A percentile compares a stretch with the other conserved stretches of the same genome.
Evolutionary conservation across 1,284 basidiomycete species (phyloP).

Genomic region (Heterobasidion annosum): DNA sequence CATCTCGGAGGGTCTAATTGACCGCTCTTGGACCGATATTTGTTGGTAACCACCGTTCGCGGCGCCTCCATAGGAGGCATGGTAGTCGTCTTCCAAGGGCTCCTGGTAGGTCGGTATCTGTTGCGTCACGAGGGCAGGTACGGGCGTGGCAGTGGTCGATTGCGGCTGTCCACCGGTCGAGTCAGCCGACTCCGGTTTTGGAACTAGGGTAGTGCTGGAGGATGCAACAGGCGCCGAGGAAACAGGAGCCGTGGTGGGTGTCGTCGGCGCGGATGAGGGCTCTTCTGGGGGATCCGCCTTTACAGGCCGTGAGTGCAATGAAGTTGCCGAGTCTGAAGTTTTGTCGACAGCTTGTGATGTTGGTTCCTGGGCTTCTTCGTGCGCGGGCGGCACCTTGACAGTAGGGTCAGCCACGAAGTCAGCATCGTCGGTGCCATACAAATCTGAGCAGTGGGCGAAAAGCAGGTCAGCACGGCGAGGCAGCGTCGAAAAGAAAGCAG

Average conservation of each 20-base stretch:
- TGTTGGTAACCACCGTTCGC: slow-evolving; percentile 28
- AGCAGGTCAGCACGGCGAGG: slow-evolving; percentile 7
- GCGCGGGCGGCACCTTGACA: slow-evolving; percentile 21
- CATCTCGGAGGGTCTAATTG: slow-evolving; percentile 87
- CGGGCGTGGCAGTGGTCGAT: slow-evolving; percentile 9
- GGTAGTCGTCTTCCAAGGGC: slow-evolving; percentile 42
- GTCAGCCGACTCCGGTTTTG: neutral
- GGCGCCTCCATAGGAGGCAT: slow-evolving; percentile 22
- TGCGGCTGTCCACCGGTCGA: slow-evolving; percentile 8
- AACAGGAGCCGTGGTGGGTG: neutral
- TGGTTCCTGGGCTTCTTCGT: slow-evolving; percentile 19
- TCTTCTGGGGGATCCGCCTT: slow-evolving; percentile 12
- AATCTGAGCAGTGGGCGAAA: slow-evolving; percentile 33
- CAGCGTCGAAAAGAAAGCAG: slow-evolving; percentile 1
- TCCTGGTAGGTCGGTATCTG: slow-evolving; percentile 73
- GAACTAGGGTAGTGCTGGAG: neutral
- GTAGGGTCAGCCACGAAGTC: slow-evolving; percentile 40
- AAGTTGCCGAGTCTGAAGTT: neutral
- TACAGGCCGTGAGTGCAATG: neutral
- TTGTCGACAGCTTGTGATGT: slow-evolving; percentile 10
- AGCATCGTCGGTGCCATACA: slow-evolving; percentile 70
- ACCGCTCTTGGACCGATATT: slow-evolving; percentile 46
- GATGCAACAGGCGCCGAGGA: neutral
- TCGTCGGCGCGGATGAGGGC: neutral
- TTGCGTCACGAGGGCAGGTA: slow-evolving; percentile 31